Percentiles rank a stretch among this genome's conserved stretches.
These are phyloP conservation scores for Pneumocystis jirovecii DNA, from an alignment of 1,139 yeast genomes.

Conservation along the genomic window DNA sequence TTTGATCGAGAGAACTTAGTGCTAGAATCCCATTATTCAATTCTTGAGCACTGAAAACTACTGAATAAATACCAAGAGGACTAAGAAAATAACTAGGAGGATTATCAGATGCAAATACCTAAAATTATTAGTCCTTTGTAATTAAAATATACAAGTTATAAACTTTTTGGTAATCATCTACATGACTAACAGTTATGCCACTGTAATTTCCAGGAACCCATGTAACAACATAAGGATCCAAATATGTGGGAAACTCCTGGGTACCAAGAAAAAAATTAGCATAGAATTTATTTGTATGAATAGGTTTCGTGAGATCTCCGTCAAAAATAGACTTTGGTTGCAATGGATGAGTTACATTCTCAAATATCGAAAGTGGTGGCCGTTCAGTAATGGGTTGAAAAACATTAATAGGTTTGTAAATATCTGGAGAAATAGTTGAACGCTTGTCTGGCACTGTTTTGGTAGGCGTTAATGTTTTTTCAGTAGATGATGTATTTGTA, in stretches of 20 bases:
- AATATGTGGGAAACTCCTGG: slow-evolving; percentile 34
- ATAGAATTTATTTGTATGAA: slow-evolving; percentile 59
- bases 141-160: slow-evolving; percentile 2
- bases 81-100: slow-evolving; percentile 35
- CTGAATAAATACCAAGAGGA: slow-evolving; percentile 38
- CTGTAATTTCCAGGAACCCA: slow-evolving; percentile 27
- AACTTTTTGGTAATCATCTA: slow-evolving; percentile 33
- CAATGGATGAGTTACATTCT: background rate
- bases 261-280: slow-evolving; percentile 43
- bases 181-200: slow-evolving; percentile 50
- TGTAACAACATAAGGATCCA: slow-evolving; percentile 53
- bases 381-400: background rate
- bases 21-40: slow-evolving; percentile 31
- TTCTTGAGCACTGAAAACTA: slow-evolving; percentile 43
- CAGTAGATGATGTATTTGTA: background rate
- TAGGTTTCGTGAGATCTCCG: slow-evolving; percentile 12
- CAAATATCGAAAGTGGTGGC: background rate
- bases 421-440: background rate
- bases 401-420: background rate
- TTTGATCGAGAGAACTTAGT: slow-evolving; percentile 33
- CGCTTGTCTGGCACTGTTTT: background rate
- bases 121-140: slow-evolving; percentile 21
- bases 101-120: slow-evolving; percentile 20
- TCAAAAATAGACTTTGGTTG: background rate
- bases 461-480: background rate